These are phyloP conservation scores for Oryza meridionalis DNA, from an alignment of 176 grass and related monocot genomes.

Conservation along the genomic window DNA sequence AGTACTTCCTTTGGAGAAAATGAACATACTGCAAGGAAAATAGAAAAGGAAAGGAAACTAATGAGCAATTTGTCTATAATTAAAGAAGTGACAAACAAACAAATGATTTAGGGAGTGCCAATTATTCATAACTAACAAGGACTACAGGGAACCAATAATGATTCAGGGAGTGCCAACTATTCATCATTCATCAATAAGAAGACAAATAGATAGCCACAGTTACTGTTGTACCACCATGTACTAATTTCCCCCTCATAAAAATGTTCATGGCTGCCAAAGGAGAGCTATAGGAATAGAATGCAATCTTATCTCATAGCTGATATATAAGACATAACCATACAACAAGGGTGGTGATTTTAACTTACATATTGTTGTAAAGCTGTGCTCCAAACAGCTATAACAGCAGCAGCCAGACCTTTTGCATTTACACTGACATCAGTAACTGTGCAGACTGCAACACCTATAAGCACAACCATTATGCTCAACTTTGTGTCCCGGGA, in stretches of 20 bases:
- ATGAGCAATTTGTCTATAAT: background rate
- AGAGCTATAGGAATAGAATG: background rate
- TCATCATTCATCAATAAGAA: background rate
- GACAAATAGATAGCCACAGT: background rate
- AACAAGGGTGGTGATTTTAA: constrained; percentile 1
- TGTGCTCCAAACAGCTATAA: constrained; percentile 93
- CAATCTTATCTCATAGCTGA: background rate
- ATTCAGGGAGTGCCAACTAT: too few species aligned
- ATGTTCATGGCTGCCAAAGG: background rate
- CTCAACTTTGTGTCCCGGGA: constrained; percentile 85
- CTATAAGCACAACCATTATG: constrained; percentile 81
- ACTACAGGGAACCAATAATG: too few species aligned
- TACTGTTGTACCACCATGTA: background rate
- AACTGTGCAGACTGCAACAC: constrained; percentile 64
- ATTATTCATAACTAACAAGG: too few species aligned
- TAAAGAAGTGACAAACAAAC: background rate
- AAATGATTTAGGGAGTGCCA: background rate
- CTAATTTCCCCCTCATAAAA: background rate
- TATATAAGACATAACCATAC: background rate
- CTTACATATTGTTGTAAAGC: constrained; percentile 97
- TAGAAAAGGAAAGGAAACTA: background rate
- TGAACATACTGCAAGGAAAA: constrained; percentile 69
- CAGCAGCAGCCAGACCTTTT: constrained; percentile 78
- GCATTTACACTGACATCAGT: constrained; percentile 94
- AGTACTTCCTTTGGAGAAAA: constrained; percentile 77